Evolutionary conservation across 805 yeast species (phyloP).

Genomic region (Lipomyces kockii): DNA sequence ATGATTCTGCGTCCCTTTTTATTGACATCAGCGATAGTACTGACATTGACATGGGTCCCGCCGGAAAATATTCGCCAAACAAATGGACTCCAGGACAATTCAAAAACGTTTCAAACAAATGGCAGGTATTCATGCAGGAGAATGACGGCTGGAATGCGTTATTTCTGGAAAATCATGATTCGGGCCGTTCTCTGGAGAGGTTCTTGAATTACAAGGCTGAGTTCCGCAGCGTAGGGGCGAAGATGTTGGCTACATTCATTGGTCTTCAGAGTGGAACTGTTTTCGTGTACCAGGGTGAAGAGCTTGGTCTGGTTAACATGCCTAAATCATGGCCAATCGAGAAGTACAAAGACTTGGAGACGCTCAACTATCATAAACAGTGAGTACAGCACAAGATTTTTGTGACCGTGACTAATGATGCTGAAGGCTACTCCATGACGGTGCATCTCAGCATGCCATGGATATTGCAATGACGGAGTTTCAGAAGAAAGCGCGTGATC

Average conservation of each 20-base stretch:
- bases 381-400: background rate
- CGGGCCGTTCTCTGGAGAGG: slow-evolving; percentile 58
- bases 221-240: slow-evolving; percentile 51
- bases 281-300: slow-evolving; percentile 66
- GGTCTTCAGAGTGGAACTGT: slow-evolving; percentile 58
- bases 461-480: slow-evolving; percentile 32
- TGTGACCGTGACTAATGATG: background rate
- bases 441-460: slow-evolving; percentile 10
- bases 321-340: slow-evolving; percentile 51
- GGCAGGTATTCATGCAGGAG: slow-evolving; percentile 49
- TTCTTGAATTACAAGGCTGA: slow-evolving; percentile 53
- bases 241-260: slow-evolving; percentile 54
- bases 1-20: background rate
- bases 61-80: slow-evolving; percentile 26
- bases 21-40: slow-evolving; percentile 2
- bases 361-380: slow-evolving; percentile 49
- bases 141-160: slow-evolving; percentile 64
- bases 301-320: slow-evolving; percentile 44
- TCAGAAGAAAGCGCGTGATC: slow-evolving; percentile 54
- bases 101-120: slow-evolving; percentile 26
- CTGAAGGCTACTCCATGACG: background rate
- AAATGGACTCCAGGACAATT: slow-evolving; percentile 23
- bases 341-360: slow-evolving; percentile 58
- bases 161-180: slow-evolving; percentile 65
- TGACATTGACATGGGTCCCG: slow-evolving; percentile 24